phyloP scores from a whole-genome alignment of 2,329 filamentous ascomycete species.

The Diaporthe sp. region DNA sequence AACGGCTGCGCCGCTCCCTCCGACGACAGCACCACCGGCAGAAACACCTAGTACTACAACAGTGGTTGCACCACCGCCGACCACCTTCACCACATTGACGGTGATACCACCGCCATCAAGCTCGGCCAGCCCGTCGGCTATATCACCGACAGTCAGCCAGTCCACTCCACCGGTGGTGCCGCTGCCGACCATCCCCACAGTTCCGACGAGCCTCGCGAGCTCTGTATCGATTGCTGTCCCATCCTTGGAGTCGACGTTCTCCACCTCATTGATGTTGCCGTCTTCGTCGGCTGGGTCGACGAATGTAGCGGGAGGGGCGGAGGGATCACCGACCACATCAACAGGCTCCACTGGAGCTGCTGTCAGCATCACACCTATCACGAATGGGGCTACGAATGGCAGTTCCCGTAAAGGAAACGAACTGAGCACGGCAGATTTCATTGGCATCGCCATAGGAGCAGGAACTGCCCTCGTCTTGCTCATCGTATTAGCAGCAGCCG shows the following conservation, averaged over 20 bases:
- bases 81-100: background rate
- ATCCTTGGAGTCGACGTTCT: background rate
- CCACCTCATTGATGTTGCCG: background rate
- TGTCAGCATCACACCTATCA: background rate
- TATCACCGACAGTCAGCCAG: background rate
- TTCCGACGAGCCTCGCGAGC: background rate
- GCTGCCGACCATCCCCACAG: background rate
- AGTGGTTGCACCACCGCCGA: background rate
- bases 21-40: background rate
- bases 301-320: constrained; percentile 13
- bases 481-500: background rate
- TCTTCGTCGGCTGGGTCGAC: constrained; percentile 29
- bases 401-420: background rate
- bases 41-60: background rate
- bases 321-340: background rate
- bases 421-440: constrained; percentile 14
- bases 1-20: constrained; percentile 3
- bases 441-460: constrained; percentile 15
- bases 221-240: background rate
- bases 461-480: constrained; percentile 7
- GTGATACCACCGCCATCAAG: background rate
- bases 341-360: background rate
- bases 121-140: background rate
- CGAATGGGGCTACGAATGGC: background rate
- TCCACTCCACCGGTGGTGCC: background rate